Percentiles rank a stretch among this genome's conserved stretches.
These are phyloP conservation scores for Bryoerythrophyllum caledonicum DNA, from an alignment of 225 moss, liverwort and hornwort species.

Conservation along the genomic window DNA sequence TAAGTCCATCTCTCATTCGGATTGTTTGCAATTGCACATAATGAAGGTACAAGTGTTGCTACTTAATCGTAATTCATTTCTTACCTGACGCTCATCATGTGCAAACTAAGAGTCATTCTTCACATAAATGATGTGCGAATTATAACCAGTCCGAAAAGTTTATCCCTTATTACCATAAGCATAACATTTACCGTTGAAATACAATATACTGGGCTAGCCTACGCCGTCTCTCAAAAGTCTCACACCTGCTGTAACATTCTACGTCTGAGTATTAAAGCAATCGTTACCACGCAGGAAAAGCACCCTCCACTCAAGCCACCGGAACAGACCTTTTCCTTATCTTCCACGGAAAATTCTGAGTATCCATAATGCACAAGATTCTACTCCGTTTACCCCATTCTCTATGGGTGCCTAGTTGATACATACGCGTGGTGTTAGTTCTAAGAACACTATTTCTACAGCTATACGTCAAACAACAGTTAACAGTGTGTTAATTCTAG, in stretches of 20 bases:
- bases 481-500: not conserved
- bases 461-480: not conserved
- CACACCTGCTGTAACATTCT: constrained; percentile 18
- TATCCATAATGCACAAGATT: constrained; percentile 16
- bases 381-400: constrained; percentile 10
- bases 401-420: constrained; percentile 25
- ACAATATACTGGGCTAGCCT: constrained; percentile 25
- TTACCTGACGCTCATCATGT: too few relatives aligned
- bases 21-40: too few relatives aligned
- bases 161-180: not conserved
- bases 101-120: too few relatives aligned
- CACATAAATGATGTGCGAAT: not conserved
- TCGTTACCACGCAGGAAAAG: constrained; percentile 1
- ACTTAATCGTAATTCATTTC: too few relatives aligned
- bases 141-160: not conserved
- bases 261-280: constrained; percentile 6
- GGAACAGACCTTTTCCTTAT: constrained; percentile 1
- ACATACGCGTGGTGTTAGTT: constrained; percentile 3
- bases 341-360: constrained; percentile 3
- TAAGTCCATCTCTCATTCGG: too few relatives aligned
- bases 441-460: constrained; percentile 19
- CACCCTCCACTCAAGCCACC: constrained; percentile 13
- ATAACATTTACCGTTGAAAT: not conserved
- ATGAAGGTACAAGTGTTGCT: too few relatives aligned
- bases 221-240: constrained; percentile 45